Percentiles rank a stretch among this genome's conserved stretches.
phyloP scores from a whole-genome alignment of 345 rosid species.

The Cardamine occulta region DNA sequence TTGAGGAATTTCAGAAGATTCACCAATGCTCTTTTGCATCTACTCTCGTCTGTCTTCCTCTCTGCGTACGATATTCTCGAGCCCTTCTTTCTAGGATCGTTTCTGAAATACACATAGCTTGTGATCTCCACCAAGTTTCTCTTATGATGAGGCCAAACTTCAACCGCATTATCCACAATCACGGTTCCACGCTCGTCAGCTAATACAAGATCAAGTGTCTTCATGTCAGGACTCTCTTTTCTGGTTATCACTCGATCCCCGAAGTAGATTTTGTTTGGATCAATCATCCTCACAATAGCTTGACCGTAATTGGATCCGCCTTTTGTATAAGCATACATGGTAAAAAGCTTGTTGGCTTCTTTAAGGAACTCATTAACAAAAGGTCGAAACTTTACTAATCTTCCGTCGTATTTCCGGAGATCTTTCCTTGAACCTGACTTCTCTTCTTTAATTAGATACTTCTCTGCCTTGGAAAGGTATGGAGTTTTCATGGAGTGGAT shows the following conservation, averaged over 20 bases:
- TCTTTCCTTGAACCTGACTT: neutral
- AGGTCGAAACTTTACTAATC: constrained; percentile 21
- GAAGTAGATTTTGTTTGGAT: constrained; percentile 10
- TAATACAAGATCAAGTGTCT: constrained; percentile 26
- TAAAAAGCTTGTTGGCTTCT: constrained; percentile 35
- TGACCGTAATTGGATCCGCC: neutral
- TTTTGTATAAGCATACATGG: constrained; percentile 23
- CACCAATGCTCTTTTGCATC: neutral
- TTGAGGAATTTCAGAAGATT: constrained; percentile 22
- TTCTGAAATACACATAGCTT: neutral
- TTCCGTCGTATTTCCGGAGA: neutral
- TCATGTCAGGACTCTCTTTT: neutral
- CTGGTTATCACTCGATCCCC: constrained; percentile 23
- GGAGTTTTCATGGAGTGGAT: constrained; percentile 9
- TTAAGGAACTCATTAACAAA: neutral
- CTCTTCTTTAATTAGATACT: constrained; percentile 17
- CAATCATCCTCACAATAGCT: constrained; percentile 11
- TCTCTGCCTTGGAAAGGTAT: constrained; percentile 23
- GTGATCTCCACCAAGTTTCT: constrained; percentile 28
- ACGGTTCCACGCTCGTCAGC: constrained; percentile 14
- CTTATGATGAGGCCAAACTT: constrained; percentile 18
- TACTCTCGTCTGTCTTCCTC: constrained; percentile 22
- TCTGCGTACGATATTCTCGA: constrained; percentile 1
- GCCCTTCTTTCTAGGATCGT: neutral
- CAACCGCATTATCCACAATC: neutral